Evolutionary conservation across 495 filamentous ascomycete species (phyloP).

Genomic region (Podospora appendiculata): DNA sequence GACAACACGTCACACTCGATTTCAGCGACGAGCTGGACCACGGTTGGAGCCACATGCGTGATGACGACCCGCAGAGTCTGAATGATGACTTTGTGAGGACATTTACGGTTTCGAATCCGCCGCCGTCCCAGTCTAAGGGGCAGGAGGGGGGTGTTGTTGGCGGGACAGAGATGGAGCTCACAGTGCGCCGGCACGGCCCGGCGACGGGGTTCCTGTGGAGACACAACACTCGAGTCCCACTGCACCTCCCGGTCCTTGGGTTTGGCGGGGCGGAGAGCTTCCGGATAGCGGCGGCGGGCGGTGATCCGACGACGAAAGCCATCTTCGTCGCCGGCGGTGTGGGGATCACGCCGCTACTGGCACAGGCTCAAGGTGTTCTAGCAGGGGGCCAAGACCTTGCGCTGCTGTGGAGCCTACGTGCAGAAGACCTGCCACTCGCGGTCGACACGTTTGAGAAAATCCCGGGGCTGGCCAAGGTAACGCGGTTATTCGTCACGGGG

Average conservation of each 20-base stretch:
- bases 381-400: constrained; percentile 32
- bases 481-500: constrained; percentile 56
- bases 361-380: constrained; percentile 39
- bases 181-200: constrained; percentile 55
- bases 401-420: constrained; percentile 60
- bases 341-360: constrained; percentile 71
- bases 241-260: constrained; percentile 61
- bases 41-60: constrained; percentile 75
- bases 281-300: constrained; percentile 8
- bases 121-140: not conserved
- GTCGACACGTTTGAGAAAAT: constrained; percentile 49
- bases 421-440: constrained; percentile 54
- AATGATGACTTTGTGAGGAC: constrained; percentile 81
- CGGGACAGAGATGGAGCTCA: constrained; percentile 57
- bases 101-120: constrained; percentile 65
- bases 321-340: constrained; percentile 70
- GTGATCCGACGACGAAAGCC: constrained; percentile 9
- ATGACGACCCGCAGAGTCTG: constrained; percentile 65
- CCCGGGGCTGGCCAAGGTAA: constrained; percentile 40
- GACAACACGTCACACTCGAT: constrained; percentile 68
- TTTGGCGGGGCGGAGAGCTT: constrained; percentile 57
- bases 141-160: not conserved
- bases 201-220: constrained; percentile 59
- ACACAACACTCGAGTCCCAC: constrained; percentile 38
- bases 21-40: constrained; percentile 57